Conservation (phyloP, 805 yeast genomes). For the Candida xyloterini region DNA sequence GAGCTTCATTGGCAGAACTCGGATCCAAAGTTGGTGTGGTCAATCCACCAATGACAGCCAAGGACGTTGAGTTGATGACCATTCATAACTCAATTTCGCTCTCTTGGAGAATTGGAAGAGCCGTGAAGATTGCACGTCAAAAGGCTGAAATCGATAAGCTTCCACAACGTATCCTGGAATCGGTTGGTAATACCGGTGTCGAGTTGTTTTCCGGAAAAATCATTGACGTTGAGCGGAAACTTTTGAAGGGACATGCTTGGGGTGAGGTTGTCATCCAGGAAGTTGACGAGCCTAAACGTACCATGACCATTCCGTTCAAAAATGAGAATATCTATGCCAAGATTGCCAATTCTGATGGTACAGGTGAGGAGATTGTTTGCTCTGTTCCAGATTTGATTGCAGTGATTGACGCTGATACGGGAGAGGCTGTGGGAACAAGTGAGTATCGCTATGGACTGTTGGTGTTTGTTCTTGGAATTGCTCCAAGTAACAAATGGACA, state of each 20-base stretch:
- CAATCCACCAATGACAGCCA: slow-evolving; percentile 27
- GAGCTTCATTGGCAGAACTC: slow-evolving; percentile 42
- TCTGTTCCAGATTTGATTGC: slow-evolving; percentile 47
- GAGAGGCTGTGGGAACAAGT: slow-evolving; percentile 48
- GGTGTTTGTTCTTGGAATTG: slow-evolving; percentile 41
- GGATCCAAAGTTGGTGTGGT: slow-evolving; percentile 39
- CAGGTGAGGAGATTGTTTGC: slow-evolving; percentile 32
- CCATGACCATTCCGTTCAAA: slow-evolving; percentile 43
- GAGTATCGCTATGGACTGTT: slow-evolving; percentile 44
- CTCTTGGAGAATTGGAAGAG: slow-evolving; percentile 49
- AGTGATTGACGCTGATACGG: slow-evolving; percentile 40
- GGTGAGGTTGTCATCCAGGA: slow-evolving; percentile 39
- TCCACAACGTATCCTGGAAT: slow-evolving; percentile 36
- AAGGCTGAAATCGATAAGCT: slow-evolving; percentile 35
- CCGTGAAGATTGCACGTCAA: slow-evolving; percentile 38
- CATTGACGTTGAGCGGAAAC: slow-evolving; percentile 39
- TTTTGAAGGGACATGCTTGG: slow-evolving; percentile 42
- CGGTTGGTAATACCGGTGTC: slow-evolving; percentile 36
- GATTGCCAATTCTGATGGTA: slow-evolving; percentile 19
- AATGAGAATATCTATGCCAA: slow-evolving; percentile 43
- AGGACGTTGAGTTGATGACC: slow-evolving; percentile 17
- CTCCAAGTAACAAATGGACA: slow-evolving; percentile 38
- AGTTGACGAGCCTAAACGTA: slow-evolving; percentile 13
- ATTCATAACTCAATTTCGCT: slow-evolving; percentile 34
- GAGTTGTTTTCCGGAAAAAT: slow-evolving; percentile 41